Evolutionary conservation across 2,329 filamentous ascomycete genomes (phyloP).

Genomic region (Claviceps monticola): DNA sequence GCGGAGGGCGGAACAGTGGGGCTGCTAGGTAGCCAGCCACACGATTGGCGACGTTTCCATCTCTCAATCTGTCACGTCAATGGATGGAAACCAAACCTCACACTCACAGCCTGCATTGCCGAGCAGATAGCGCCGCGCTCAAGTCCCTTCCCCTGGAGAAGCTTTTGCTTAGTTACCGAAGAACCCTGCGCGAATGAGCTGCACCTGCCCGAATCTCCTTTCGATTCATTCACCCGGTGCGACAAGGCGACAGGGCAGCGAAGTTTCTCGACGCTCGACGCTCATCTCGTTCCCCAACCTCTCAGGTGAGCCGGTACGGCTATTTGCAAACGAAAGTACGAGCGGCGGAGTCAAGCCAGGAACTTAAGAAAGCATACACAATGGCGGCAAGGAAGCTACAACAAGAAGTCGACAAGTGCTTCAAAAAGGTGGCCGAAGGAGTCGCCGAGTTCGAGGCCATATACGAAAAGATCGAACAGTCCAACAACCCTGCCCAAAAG

Average conservation of each 20-base stretch:
- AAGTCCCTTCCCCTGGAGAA: background rate
- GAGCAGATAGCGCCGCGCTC: background rate
- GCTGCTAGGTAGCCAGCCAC: conserved; percentile 8
- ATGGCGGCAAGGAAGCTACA: conserved; percentile 96
- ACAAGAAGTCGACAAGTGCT: conserved; percentile 98
- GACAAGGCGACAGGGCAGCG: background rate
- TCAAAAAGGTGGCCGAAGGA: conserved; percentile 94
- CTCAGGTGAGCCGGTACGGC: background rate
- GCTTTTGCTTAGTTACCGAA: background rate
- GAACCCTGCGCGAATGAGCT: background rate
- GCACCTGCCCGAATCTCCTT: background rate
- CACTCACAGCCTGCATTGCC: background rate
- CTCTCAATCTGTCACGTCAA: conserved; percentile 8
- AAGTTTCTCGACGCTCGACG: background rate
- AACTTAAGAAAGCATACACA: conserved; percentile 17
- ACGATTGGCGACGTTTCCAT: conserved; percentile 8
- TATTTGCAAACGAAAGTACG: background rate
- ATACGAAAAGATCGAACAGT: conserved; percentile 94
- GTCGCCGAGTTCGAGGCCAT: conserved; percentile 86
- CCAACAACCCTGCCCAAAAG: conserved; percentile 85
- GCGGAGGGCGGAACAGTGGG: background rate
- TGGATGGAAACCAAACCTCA: background rate
- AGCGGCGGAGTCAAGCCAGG: background rate
- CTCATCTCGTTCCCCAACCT: background rate
- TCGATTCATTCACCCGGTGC: background rate